Conservation (phyloP, 2,329 filamentous ascomycete genomes). For the Dothideomycetes sp. region DNA sequence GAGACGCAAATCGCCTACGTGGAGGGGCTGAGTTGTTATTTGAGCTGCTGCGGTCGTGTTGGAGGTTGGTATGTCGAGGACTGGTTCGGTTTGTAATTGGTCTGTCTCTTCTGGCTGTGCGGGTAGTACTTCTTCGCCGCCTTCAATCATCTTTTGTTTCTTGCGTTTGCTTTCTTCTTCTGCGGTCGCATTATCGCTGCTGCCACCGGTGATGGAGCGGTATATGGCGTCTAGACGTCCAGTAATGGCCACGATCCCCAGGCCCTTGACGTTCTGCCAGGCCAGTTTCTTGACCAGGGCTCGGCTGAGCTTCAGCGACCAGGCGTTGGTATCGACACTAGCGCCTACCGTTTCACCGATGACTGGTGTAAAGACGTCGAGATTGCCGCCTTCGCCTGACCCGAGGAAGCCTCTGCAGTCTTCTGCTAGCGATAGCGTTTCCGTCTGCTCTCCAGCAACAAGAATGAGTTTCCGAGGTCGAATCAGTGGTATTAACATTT, state of each 20-base stretch:
- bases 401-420: conserved; percentile 64
- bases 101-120: conserved; percentile 38
- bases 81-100: conserved; percentile 31
- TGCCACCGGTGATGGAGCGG: conserved; percentile 21
- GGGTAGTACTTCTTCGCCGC: conserved; percentile 30
- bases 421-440: conserved; percentile 66
- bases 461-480: conserved; percentile 89
- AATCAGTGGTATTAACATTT: conserved; percentile 90
- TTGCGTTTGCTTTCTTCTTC: conserved; percentile 29
- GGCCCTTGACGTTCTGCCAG: conserved; percentile 86
- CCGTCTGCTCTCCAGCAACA: conserved; percentile 67
- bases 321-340: conserved; percentile 94
- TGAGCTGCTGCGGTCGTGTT: conserved; percentile 50
- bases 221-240: conserved; percentile 49
- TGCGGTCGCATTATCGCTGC: conserved; percentile 26
- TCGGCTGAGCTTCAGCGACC: conserved; percentile 85
- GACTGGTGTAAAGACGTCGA: conserved; percentile 67
- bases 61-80: conserved; percentile 48
- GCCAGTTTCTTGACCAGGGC: conserved; percentile 74
- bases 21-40: conserved; percentile 73
- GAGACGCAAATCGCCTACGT: conserved; percentile 84
- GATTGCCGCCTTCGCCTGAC: conserved; percentile 24
- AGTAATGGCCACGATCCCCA: conserved; percentile 88
- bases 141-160: conserved; percentile 42
- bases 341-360: conserved; percentile 71